These are phyloP conservation scores for Dendrostoma leiphaemia DNA, from an alignment of 2,329 filamentous ascomycete species.

Conservation along the genomic window DNA sequence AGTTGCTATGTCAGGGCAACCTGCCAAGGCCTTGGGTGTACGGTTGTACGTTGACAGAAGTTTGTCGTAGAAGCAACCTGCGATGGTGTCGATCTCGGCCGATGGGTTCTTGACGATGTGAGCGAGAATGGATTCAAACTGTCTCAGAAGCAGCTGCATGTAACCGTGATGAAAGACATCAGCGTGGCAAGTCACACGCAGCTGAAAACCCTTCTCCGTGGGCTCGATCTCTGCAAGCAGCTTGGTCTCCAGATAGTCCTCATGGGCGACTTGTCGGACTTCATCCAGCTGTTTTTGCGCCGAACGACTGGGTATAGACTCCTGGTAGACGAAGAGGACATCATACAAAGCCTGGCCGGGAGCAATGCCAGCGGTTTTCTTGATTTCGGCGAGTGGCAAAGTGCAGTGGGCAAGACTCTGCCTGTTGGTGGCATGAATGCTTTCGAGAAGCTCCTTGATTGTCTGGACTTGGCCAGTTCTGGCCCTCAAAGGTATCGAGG, in stretches of 20 bases:
- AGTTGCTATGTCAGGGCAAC: slow-evolving; percentile 43
- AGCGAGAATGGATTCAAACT: slow-evolving; percentile 54
- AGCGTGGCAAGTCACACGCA: slow-evolving; percentile 48
- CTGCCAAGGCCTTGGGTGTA: slow-evolving; percentile 29
- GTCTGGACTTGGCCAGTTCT: slow-evolving; percentile 51
- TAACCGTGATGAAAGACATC: slow-evolving; percentile 52
- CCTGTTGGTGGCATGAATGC: slow-evolving; percentile 64
- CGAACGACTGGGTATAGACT: slow-evolving; percentile 52
- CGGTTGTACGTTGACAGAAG: slow-evolving; percentile 50
- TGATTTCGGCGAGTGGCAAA: slow-evolving; percentile 68
- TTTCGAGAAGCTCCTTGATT: slow-evolving; percentile 59
- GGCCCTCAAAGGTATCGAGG: slow-evolving; percentile 70
- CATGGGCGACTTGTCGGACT: slow-evolving; percentile 56
- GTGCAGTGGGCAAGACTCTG: slow-evolving; percentile 61
- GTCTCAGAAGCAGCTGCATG: slow-evolving; percentile 53
- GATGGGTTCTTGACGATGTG: slow-evolving; percentile 29
- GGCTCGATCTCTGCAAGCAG: slow-evolving; percentile 78
- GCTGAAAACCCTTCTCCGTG: slow-evolving; percentile 34
- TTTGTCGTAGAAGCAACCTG: slow-evolving; percentile 26
- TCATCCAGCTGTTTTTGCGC: slow-evolving; percentile 14
- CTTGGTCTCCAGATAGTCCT: slow-evolving; percentile 74
- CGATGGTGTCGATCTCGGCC: slow-evolving; percentile 24
- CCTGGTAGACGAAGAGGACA: slow-evolving; percentile 80
- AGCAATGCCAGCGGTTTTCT: slow-evolving; percentile 53
- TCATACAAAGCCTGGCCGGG: slow-evolving; percentile 67